Conservation (phyloP, 768 basidiomycete genomes). For the Terana coerulea region DNA sequence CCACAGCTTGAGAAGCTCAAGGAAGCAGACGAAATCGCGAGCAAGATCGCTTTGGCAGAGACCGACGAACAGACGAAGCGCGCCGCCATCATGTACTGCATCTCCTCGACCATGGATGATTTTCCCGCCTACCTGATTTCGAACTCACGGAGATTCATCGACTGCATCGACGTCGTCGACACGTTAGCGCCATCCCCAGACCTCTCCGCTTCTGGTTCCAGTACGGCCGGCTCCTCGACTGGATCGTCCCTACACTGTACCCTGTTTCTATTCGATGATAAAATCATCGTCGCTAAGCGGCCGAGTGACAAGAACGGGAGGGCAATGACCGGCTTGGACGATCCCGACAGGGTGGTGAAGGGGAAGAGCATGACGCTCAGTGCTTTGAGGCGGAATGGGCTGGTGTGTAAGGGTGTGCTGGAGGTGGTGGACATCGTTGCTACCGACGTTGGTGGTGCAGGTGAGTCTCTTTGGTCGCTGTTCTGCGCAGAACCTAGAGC, state of each 20-base stretch:
- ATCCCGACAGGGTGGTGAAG: conserved; percentile 65
- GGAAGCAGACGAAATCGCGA: conserved; percentile 85
- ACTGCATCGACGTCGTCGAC: conserved; percentile 93
- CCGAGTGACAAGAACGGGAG: conserved; percentile 75
- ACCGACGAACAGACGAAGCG: conserved; percentile 89
- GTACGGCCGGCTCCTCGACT: conserved; percentile 5
- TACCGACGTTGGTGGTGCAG: conserved; percentile 81
- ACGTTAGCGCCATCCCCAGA: conserved; percentile 48
- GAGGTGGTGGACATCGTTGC: conserved; percentile 82
- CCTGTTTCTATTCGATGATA: conserved; percentile 92
- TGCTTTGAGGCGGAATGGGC: conserved; percentile 66
- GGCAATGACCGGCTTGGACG: conserved; percentile 70
- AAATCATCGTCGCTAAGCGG: conserved; percentile 87
- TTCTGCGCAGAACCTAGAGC: too few species aligned
- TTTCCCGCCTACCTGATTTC: conserved; percentile 92
- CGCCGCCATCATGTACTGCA: conserved; percentile 82
- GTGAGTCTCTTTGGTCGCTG: conserved; percentile 39
- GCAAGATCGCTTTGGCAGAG: conserved; percentile 88
- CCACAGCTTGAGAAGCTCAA: conserved; percentile 72
- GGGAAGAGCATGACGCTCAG: conserved; percentile 58
- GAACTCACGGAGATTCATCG: conserved; percentile 81
- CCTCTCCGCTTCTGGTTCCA: conserved; percentile 15
- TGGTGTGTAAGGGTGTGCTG: conserved; percentile 81
- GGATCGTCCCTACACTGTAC: conserved; percentile 69
- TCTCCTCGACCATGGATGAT: conserved; percentile 80